These are phyloP conservation scores for Penicillium brasilianum DNA, from an alignment of 2,329 filamentous ascomycete genomes.

Conservation along the genomic window DNA sequence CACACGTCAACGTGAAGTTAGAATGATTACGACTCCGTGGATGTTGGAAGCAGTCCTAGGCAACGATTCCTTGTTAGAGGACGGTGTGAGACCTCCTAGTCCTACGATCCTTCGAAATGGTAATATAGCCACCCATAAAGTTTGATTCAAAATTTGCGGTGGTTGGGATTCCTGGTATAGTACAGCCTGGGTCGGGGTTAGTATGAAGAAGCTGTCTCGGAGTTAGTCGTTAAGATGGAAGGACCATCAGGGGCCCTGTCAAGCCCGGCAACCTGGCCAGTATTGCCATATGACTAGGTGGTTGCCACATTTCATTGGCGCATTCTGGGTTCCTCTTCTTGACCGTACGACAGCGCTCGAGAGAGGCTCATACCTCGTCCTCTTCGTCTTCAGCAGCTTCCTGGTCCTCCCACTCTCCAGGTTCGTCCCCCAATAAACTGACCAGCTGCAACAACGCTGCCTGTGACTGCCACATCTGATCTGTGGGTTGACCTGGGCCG, in stretches of 20 bases:
- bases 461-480: conserved; percentile 29
- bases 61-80: no score
- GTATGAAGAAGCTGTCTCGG: not conserved
- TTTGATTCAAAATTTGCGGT: not conserved
- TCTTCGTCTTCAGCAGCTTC: not conserved
- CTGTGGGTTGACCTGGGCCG: conserved; percentile 13
- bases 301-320: not conserved
- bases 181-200: not conserved
- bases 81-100: not conserved
- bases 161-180: not conserved
- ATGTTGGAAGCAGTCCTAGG: not conserved
- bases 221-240: not conserved
- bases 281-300: not conserved
- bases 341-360: not conserved
- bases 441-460: conserved; percentile 33
- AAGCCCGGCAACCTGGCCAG: not conserved
- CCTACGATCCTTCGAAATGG: not conserved
- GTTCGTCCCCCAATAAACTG: conserved; percentile 34
- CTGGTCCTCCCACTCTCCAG: conserved; percentile 7
- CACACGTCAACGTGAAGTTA: no score
- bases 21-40: not conserved
- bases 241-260: not conserved
- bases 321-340: not conserved
- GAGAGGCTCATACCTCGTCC: not conserved
- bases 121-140: not conserved